Percentiles rank a stretch among this genome's conserved stretches.
These are phyloP conservation scores for Neurospora sp. DNA, from an alignment of 495 filamentous ascomycete genomes.

Conservation along the genomic window DNA sequence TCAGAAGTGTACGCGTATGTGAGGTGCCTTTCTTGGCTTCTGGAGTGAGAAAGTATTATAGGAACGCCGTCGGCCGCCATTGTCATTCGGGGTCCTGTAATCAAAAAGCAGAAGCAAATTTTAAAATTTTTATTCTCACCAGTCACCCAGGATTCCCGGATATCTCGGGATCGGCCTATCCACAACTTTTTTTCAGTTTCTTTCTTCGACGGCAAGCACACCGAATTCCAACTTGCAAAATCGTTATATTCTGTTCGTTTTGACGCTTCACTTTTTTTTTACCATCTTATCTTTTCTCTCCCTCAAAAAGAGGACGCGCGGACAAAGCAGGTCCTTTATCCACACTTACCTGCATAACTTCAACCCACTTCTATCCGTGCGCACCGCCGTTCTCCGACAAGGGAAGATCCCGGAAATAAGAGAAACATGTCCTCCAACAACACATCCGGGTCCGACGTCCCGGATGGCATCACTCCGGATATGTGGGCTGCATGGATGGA, in stretches of 20 bases:
- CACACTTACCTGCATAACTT: not conserved
- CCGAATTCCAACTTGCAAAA: not conserved
- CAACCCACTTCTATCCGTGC: not conserved
- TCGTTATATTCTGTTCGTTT: not conserved
- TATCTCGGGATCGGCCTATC: not conserved
- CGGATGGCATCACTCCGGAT: not conserved
- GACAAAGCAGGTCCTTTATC: not conserved
- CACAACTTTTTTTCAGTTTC: not conserved
- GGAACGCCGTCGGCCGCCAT: not conserved
- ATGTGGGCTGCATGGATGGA: not conserved
- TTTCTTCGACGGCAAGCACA: not conserved
- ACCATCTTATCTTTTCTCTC: not conserved
- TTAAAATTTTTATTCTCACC: not conserved
- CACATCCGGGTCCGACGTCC: not conserved
- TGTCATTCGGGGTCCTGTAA: not conserved
- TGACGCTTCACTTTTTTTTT: not conserved
- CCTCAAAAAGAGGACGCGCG: not conserved
- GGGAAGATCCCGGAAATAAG: not conserved
- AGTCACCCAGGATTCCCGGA: not conserved
- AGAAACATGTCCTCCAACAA: not conserved
- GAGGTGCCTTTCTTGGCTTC: not conserved
- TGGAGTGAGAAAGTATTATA: not conserved
- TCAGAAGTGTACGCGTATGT: not conserved
- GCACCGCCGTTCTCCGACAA: not conserved
- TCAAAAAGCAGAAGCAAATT: not conserved